phyloP scores from a whole-genome alignment of 257 asterid genomes.

The Scutellaria baicalensis region DNA sequence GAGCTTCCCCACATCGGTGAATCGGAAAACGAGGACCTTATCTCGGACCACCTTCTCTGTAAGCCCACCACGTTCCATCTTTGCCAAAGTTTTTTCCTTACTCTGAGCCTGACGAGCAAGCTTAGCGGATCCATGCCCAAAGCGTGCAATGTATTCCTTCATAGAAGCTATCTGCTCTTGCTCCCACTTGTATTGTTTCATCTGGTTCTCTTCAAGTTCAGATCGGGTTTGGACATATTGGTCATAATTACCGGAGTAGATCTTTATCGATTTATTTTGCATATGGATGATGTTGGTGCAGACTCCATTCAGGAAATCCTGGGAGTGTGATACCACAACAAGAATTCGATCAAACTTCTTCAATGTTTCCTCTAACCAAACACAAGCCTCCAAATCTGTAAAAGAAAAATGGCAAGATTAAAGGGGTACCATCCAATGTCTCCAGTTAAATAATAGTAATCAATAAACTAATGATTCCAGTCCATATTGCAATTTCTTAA shows the following conservation, averaged over 20 bases:
- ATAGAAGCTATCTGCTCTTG: conserved; percentile 92
- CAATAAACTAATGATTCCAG: no score
- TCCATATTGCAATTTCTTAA: no score
- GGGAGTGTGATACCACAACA: conserved; percentile 96
- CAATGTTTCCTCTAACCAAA: conserved; percentile 90
- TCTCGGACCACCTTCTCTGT: conserved; percentile 81
- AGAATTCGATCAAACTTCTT: conserved; percentile 86
- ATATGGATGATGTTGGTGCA: conserved; percentile 96
- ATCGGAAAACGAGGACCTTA: conserved; percentile 66
- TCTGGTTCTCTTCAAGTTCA: conserved; percentile 95
- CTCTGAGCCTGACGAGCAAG: conserved; percentile 99
- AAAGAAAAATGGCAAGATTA: not conserved
- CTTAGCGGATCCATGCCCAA: conserved; percentile 97
- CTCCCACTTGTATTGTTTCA: conserved; percentile 98
- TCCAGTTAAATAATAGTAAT: no score
- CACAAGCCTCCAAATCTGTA: conserved; percentile 94
- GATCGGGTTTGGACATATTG: conserved; percentile 89
- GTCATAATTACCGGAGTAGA: conserved; percentile 82
- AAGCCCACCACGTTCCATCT: conserved; percentile 98
- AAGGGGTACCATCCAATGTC: no score
- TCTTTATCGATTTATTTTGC: conserved; percentile 81
- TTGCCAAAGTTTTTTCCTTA: conserved; percentile 90
- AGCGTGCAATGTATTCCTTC: conserved; percentile 99
- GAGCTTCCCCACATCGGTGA: conserved; percentile 84
- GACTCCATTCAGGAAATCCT: conserved; percentile 93